Evolutionary conservation across 495 filamentous ascomycete species (phyloP), one percentile per base, ranked within the genome.

Genomic region (Penicillium malachiteum): DNA sequence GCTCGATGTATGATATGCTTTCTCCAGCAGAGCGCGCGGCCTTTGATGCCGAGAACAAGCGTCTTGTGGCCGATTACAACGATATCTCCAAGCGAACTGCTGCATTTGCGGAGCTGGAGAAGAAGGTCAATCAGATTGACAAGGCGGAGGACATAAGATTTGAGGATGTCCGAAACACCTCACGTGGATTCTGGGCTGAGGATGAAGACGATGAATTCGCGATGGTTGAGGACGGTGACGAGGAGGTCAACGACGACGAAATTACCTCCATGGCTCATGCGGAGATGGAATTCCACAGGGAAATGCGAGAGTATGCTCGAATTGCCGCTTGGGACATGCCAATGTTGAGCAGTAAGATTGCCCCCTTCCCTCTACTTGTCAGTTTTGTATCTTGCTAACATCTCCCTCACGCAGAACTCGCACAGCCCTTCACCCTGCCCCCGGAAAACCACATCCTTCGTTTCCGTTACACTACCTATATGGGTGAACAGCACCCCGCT

Each of bases 261-360:
- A 89, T 99, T 38, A 86, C 87, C 48, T 78, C 81, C 32, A 76
- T 88, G 60, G 94, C 81, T 0, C 92, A 97, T 70, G 86, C 81
- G 50, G 89, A 97, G 72, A 72, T 99, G 53, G 92, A 97, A 65
- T 81, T 91, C 66, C 91, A 93, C 63, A 82, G 94, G 34, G 94
- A 99, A 69, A 79, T 90, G 59, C 80, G 94, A 78, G 87, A 96
- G 58, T 96, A 96, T 66, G 85, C 89, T 21, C 81, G 94, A 47
- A 80, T 96, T 59, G 81, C 87, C 40, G 91, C 92, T 34, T 99
- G 96, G 91, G 94, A 97, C 73, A 91, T 97, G 91, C 94, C 94
- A 16, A 73, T 93, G 57, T 78, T 98, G 50, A 84, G 86, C 64
- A 87, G 91, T 96, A 85, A 65, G 87, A 71, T 45, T 30, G 48